Evolutionary conservation across 2,329 filamentous ascomycete species (phyloP), one percentile per base, ranked within the genome.

Genomic region (Pseudogymnoascus sp.): DNA sequence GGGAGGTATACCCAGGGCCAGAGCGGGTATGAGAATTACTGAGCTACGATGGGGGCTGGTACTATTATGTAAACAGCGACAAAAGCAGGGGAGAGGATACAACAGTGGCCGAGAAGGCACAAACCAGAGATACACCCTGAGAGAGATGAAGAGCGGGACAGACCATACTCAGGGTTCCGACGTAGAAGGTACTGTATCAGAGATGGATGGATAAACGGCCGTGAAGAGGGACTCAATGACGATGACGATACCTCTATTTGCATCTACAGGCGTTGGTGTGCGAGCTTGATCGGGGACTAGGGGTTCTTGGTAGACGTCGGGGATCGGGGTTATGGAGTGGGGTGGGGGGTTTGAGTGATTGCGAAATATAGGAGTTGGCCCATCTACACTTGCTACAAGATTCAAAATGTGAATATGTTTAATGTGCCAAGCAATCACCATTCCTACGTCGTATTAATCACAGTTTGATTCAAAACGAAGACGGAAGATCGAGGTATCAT

Each of bases 221-320:
- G 28, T 56, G 28, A 56, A 56, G 50, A 50, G 22, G 33, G 11
- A 35, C 50, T 56, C 50, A 56, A 56, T 56, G 50, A 56, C 50
- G 50, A 56, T 56, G 50, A 35, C 50, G 50, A 56, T 56, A 56
- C 16, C 28, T 56, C 6, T 56, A 56, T 56, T 56, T 56, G 50
- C 50, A 56, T 56, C n/a, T 56, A 56, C 28, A 56, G 50, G 50
- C 50, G 50, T 56, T 56, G 50, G 50, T 56, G 28, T 56, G 50
- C 10, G 50, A 56, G 50, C 28, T 33, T 28, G 50, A 22, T 33
- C n/a, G 11, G 43, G 50, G 50, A n/a, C 50, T 56, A 14, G 26
- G 46, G 50, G 50, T 33, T 56, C 50, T 56, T 56, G 28, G 28
- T 56, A 56, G 50, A 56, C 50, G 50, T 56, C 16, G n/a, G 50